Base-by-base conservation (phyloP, 148 eudicot genomes). In the Camellia sinensis region DNA sequence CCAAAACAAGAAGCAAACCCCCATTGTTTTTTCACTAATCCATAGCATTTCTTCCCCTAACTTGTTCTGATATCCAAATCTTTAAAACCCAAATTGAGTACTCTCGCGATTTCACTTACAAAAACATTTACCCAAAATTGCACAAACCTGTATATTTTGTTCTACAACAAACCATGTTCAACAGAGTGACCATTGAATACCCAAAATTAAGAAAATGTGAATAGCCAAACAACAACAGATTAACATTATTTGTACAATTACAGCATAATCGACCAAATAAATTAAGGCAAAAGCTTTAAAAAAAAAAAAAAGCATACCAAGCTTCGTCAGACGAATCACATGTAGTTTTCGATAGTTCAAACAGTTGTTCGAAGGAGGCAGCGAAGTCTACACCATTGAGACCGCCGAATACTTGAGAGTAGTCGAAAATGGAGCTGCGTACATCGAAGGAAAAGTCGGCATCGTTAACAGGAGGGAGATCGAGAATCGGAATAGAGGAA, bases 401-500 rank as follows among this genome's bases (percentile, higher is more conserved):
- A 7, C 90, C 89, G 0, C 92, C 89, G 43, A 94, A 97, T 41
- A 97, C 91, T 56, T 94, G 95, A 11, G 89, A 70, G 71, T 93
- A 97, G 78, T 92, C 95, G 45, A 90, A 84, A 3, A 54, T 59
- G 12, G 82, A 70, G 17, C 86, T 81, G 52, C 57, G 78, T 14
- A 85, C 81, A 43, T 85, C 86, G 53, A 83, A 84, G n/a, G 81
- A 80, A 46, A 84, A 83, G 40, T 82, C 80, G 56, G 67, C 71
- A 6, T 67, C 81, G 59, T 76, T 84, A 46, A 81, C 80, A 14
- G 87, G 77, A 6, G 99, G 98, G 79, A 94, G 97, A 83, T 94
- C 91, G 40, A 97, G 94, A 29, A 96, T 77, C 14, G 99, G 99
- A 71, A 96, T 92, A 0, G 98, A 93, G 0, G 92, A 89, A 75